A percentile compares a stretch with the other conserved stretches of the same genome.
These are phyloP conservation scores for Globisporangium barbulae DNA, from an alignment of 352 stramenopile species.

Conservation along the genomic window DNA sequence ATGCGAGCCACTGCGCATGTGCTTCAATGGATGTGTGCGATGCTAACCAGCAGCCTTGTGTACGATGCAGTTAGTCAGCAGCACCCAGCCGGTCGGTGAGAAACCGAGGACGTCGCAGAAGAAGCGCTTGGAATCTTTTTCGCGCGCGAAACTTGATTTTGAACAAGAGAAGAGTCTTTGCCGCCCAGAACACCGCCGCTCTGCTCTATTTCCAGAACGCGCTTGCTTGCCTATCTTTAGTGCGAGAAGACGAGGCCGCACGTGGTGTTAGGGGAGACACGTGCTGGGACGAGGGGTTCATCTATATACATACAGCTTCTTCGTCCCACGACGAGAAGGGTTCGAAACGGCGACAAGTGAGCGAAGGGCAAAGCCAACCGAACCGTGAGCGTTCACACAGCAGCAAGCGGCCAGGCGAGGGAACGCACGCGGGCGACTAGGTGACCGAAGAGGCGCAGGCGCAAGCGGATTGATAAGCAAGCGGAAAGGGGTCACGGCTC, in stretches of 20 bases:
- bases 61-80: no score
- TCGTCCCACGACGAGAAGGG: neutral
- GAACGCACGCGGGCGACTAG: constrained; percentile 26
- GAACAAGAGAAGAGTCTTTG: neutral
- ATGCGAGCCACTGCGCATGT: neutral
- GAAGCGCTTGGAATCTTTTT: constrained; percentile 7
- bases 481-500: constrained; percentile 5
- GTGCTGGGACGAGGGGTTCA: constrained; percentile 8
- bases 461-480: constrained; percentile 14
- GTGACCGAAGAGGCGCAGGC: constrained; percentile 41
- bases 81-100: neutral
- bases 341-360: constrained; percentile 19
- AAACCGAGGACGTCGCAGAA: neutral
- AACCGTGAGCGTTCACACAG: neutral
- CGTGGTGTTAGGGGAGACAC: neutral
- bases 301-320: neutral
- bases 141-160: constrained; percentile 10
- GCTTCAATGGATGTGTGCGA: neutral
- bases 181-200: neutral
- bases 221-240: neutral
- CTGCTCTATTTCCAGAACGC: neutral
- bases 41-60: no score
- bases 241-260: neutral
- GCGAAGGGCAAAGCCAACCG: neutral
- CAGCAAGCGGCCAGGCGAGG: constrained; percentile 30